Base-by-base conservation (phyloP, 176 grass and related monocot species). In the Triticum monococcum region DNA sequence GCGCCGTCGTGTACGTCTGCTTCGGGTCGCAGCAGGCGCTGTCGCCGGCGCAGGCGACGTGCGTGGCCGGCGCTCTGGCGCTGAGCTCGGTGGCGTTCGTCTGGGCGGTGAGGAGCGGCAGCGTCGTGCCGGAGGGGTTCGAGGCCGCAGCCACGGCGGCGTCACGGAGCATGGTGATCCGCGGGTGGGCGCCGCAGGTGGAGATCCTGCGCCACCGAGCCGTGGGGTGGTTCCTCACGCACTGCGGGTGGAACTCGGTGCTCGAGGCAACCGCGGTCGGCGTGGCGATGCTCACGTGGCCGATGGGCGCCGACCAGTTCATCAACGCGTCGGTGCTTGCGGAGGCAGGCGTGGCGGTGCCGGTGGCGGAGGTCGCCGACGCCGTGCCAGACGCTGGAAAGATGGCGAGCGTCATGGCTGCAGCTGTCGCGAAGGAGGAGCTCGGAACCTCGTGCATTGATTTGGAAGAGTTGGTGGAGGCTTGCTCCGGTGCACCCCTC, bases 181-280 rank as follows among this genome's bases (percentile, higher is more conserved):
- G 79, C 25, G 91, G 91, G 60, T 97, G 95, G 95, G 92, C 91
- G 28, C 92, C 92, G 20, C 93, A 98, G 85, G 77, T 95, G 85
- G 93, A 83, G 18, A 75, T 91, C 11, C 87, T 94, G 60, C 82
- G 77, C 62, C 89, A 94, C 87, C 31, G 37, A 0, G 77, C 94
- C 0, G 79, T 92, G 0, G 94, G 94, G 7, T 94, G 92, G 54
- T 94, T 89, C 57, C 86, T 94, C 56, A 90, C 89, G 45, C 45
- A 48, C 45, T 48, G 45, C 45, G 45, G 45, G 45, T 48, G 45
- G 45, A 48, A 48, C 45, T 48, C 45, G 45, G 45, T 48, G 45
- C 45, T 48, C 12, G 45, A 48, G 45, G 45, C 45, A 12, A 48
- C 65, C 4, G 77, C 81, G 2, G 85, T 87, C 1, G 89, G 92